Conservation (phyloP, 805 yeast species). For the Yarrowia bubula region DNA sequence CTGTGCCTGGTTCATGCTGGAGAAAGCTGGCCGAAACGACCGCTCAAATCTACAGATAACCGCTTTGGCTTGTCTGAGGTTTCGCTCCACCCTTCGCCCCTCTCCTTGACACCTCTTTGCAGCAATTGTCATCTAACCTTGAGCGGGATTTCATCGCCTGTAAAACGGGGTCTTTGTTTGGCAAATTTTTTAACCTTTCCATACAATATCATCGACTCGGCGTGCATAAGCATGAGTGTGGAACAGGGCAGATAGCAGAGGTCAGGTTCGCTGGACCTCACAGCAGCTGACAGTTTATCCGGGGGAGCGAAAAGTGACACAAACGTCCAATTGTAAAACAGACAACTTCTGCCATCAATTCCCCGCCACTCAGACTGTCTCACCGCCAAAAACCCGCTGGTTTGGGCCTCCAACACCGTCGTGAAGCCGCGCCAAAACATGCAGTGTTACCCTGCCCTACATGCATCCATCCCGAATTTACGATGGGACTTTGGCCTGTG, state of each 20-base stretch:
- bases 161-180: slow-evolving; percentile 4
- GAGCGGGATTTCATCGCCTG: slow-evolving; percentile 26
- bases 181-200: slow-evolving; percentile 15
- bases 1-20: too few relatives aligned
- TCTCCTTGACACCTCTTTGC: slow-evolving; percentile 1
- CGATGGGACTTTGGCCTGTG: slow-evolving; percentile 5
- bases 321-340: background rate
- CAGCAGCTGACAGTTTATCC: background rate
- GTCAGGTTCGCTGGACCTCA: background rate
- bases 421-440: slow-evolving; percentile 25
- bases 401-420: background rate
- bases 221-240: slow-evolving; percentile 23
- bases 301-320: background rate
- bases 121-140: slow-evolving; percentile 24
- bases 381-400: background rate
- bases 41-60: background rate
- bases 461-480: slow-evolving; percentile 10
- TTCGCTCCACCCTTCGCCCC: slow-evolving; percentile 4
- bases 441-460: slow-evolving; percentile 16
- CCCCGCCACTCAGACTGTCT: background rate
- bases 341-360: too few relatives aligned
- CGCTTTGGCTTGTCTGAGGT: background rate
- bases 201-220: slow-evolving; percentile 22
- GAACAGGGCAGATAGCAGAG: slow-evolving; percentile 10
- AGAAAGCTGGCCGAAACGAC: too few relatives aligned